Evolutionary conservation across 495 filamentous ascomycete species (phyloP).

Genomic region (Neurospora tetrasperma): DNA sequence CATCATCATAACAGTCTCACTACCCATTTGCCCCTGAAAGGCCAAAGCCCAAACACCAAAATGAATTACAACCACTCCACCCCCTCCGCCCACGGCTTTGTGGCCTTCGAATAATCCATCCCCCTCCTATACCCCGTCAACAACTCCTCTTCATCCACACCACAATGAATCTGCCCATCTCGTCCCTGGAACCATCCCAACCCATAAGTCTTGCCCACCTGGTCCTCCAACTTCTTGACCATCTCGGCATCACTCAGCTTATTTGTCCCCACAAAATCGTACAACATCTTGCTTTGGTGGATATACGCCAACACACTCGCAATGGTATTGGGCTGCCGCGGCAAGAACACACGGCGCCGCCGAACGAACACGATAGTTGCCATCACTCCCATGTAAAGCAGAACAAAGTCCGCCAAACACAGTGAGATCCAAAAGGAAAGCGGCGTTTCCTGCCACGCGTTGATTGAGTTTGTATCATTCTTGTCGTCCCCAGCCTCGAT

Average conservation of each 20-base stretch:
- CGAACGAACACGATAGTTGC: slow-evolving; percentile 42
- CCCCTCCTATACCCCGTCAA: slow-evolving; percentile 49
- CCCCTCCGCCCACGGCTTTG: slow-evolving; percentile 33
- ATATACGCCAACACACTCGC: slow-evolving; percentile 62
- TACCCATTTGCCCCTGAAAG: neutral
- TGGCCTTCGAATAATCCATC: slow-evolving; percentile 31
- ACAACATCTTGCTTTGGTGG: slow-evolving; percentile 64
- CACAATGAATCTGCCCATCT: slow-evolving; percentile 55
- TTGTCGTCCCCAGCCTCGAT: neutral
- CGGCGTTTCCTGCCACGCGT: slow-evolving; percentile 50
- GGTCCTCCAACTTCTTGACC: slow-evolving; percentile 38
- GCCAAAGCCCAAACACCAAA: neutral
- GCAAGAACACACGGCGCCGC: slow-evolving; percentile 53
- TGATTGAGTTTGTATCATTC: slow-evolving; percentile 32
- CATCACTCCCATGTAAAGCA: slow-evolving; percentile 45
- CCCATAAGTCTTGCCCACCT: slow-evolving; percentile 52
- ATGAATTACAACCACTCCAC: slow-evolving; percentile 20
- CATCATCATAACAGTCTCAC: neutral
- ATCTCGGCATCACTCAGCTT: slow-evolving; percentile 47
- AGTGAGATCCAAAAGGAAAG: slow-evolving; percentile 50
- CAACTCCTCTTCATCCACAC: slow-evolving; percentile 62
- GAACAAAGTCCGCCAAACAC: slow-evolving; percentile 43
- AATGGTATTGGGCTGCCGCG: slow-evolving; percentile 63
- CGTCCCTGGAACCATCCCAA: slow-evolving; percentile 62
- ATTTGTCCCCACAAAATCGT: slow-evolving; percentile 57